These are phyloP conservation scores for Mortierella sp. DNA, from an alignment of 371 early-diverging fungal species.

Conservation along the genomic window DNA sequence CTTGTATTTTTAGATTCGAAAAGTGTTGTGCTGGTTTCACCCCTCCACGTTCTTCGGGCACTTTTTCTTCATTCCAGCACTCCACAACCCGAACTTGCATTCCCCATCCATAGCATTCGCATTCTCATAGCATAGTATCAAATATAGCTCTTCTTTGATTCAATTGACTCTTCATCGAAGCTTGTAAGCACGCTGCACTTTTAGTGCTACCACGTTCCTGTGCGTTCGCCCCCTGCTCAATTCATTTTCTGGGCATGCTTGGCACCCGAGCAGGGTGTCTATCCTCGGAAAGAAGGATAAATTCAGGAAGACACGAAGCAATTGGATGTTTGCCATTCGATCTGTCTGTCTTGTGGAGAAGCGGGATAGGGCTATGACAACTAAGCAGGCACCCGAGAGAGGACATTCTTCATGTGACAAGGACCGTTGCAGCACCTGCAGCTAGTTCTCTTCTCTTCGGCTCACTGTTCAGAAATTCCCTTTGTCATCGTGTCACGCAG, in stretches of 20 bases:
- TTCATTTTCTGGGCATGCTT: neutral
- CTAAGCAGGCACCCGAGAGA: neutral
- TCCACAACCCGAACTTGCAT: neutral
- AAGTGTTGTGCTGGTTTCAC: neutral
- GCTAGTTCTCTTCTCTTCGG: neutral
- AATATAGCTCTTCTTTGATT: neutral
- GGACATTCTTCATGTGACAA: neutral
- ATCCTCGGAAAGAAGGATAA: too few relatives aligned
- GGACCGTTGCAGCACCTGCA: neutral
- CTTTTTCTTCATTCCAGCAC: too few relatives aligned
- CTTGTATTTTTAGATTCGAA: neutral
- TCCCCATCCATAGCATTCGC: neutral
- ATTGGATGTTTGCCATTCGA: neutral
- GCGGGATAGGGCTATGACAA: neutral
- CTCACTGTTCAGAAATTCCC: neutral
- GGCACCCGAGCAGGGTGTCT: neutral
- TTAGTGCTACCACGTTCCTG: neutral
- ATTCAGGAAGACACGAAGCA: too few relatives aligned
- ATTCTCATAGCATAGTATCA: neutral
- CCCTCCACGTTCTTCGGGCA: neutral
- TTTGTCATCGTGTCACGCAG: conserved; percentile 14
- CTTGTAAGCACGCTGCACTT: too few relatives aligned
- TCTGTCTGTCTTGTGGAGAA: neutral
- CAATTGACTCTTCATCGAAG: neutral
- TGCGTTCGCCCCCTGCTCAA: neutral